Percentiles rank a stretch among this genome's conserved stretches.
phyloP scores from a whole-genome alignment of 495 filamentous ascomycete species.

The Tuber calosporum region DNA sequence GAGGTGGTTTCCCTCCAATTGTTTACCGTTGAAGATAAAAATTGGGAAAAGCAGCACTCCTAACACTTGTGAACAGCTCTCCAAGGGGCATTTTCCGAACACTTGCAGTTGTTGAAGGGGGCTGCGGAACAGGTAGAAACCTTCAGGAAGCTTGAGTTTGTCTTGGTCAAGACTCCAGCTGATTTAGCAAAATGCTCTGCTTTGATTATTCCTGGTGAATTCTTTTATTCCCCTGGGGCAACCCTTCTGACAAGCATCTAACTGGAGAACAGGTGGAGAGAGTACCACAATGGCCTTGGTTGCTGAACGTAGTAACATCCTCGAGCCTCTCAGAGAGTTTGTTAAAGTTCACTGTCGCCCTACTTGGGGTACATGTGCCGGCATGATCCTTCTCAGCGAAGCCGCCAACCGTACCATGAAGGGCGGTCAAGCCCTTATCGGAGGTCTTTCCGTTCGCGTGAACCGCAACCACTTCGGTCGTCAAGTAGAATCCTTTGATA shows the following conservation, averaged over 20 bases:
- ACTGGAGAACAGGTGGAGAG: constrained; percentile 60
- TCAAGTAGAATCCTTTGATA: constrained; percentile 87
- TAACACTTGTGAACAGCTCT: constrained; percentile 51
- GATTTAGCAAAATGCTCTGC: constrained; percentile 70
- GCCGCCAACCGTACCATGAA: constrained; percentile 80
- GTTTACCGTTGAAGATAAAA: background rate
- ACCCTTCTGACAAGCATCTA: background rate
- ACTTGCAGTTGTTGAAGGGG: constrained; percentile 65
- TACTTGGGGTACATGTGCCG: constrained; percentile 94
- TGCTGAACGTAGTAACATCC: constrained; percentile 65
- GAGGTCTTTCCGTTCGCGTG: constrained; percentile 83
- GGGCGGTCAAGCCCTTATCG: constrained; percentile 88
- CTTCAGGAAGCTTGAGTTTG: constrained; percentile 50
- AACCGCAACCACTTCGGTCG: constrained; percentile 94
- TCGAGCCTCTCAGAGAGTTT: constrained; percentile 82
- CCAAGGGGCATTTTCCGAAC: constrained; percentile 89
- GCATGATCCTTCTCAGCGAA: constrained; percentile 84
- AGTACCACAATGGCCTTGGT: constrained; percentile 90
- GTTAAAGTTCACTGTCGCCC: constrained; percentile 82
- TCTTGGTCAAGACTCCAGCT: constrained; percentile 68
- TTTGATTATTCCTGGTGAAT: constrained; percentile 63
- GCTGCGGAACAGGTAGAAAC: constrained; percentile 50
- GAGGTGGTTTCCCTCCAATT: background rate
- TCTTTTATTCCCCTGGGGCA: background rate
- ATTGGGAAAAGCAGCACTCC: background rate